Evolutionary conservation across 2,329 filamentous ascomycete species (phyloP).

Genomic region (Xylariaceae sp.): DNA sequence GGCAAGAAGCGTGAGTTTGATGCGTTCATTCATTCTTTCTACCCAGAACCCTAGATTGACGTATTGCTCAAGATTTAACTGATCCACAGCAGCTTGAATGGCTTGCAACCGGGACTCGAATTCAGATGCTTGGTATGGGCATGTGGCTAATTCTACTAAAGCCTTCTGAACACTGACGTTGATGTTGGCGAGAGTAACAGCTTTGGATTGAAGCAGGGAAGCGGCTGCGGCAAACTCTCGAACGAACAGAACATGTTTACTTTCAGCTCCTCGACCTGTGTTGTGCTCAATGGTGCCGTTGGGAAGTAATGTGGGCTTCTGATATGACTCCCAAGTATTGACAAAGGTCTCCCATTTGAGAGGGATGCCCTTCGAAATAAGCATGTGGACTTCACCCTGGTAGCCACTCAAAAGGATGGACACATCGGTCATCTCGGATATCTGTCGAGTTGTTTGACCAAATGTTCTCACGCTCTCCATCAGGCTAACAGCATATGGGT

Average conservation of each 20-base stretch:
- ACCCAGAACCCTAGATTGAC: slow-evolving; percentile 93
- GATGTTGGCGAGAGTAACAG: slow-evolving; percentile 72
- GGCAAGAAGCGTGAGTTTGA: slow-evolving; percentile 75
- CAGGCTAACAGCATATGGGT: slow-evolving; percentile 93
- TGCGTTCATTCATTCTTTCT: slow-evolving; percentile 76
- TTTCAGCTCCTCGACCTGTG: slow-evolving; percentile 61
- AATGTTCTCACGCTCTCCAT: slow-evolving; percentile 99
- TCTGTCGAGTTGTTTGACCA: slow-evolving; percentile 80
- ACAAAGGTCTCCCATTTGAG: slow-evolving; percentile 98
- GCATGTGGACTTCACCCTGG: slow-evolving; percentile 80
- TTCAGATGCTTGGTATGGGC: slow-evolving; percentile 74
- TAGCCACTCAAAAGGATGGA: slow-evolving; percentile 86
- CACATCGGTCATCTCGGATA: slow-evolving; percentile 82
- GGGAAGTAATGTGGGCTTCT: slow-evolving; percentile 55
- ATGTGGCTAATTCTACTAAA: slow-evolving; percentile 77
- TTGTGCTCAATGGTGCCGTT: slow-evolving; percentile 59
- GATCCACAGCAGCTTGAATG: slow-evolving; percentile 90
- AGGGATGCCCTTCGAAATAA: slow-evolving; percentile 84
- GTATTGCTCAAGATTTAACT: slow-evolving; percentile 94
- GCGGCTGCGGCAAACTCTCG: slow-evolving; percentile 87
- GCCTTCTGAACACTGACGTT: slow-evolving; percentile 80
- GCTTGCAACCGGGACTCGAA: slow-evolving; percentile 79
- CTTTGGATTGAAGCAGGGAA: slow-evolving; percentile 85
- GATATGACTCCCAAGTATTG: slow-evolving; percentile 89
- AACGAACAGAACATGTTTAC: slow-evolving; percentile 95